These are phyloP conservation scores for Malassezia restricta DNA, from an alignment of 1,284 basidiomycete species.

Conservation along the genomic window DNA sequence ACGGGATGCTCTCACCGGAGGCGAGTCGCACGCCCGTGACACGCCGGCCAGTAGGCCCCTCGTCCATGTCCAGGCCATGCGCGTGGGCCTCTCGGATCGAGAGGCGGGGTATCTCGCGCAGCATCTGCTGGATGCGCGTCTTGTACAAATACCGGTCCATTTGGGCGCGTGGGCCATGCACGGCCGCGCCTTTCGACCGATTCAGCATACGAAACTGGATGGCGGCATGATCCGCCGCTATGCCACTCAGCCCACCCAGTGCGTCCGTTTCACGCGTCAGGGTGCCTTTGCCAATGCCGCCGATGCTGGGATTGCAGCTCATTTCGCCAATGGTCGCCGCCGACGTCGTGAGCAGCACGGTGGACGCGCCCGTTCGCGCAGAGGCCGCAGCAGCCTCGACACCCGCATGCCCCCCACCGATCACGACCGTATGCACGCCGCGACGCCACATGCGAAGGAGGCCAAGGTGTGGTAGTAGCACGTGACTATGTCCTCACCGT, in stretches of 20 bases:
- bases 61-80: constrained; percentile 62
- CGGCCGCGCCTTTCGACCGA: constrained; percentile 70
- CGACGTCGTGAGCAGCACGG: constrained; percentile 67
- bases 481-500: not conserved
- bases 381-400: constrained; percentile 77
- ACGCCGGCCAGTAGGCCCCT: constrained; percentile 49
- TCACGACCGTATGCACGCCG: constrained; percentile 57
- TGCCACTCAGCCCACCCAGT: constrained; percentile 56
- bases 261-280: constrained; percentile 78
- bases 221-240: constrained; percentile 60
- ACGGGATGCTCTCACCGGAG: constrained; percentile 61
- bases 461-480: too few species aligned
- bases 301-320: constrained; percentile 63
- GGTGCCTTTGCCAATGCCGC: constrained; percentile 71
- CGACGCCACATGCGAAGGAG: not conserved
- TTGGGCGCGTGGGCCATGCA: constrained; percentile 80
- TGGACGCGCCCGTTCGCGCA: constrained; percentile 66
- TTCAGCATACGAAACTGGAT: constrained; percentile 79
- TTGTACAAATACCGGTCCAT: constrained; percentile 75
- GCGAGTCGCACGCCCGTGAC: constrained; percentile 60
- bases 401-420: constrained; percentile 83
- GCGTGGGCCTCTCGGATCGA: constrained; percentile 63
- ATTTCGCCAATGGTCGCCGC: constrained; percentile 70
- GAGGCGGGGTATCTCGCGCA: constrained; percentile 59
- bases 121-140: constrained; percentile 60